Evolutionary conservation across 768 basidiomycete genomes (phyloP), one percentile per base, ranked within the genome.

Genomic region (Filobasidium floriforme): DNA sequence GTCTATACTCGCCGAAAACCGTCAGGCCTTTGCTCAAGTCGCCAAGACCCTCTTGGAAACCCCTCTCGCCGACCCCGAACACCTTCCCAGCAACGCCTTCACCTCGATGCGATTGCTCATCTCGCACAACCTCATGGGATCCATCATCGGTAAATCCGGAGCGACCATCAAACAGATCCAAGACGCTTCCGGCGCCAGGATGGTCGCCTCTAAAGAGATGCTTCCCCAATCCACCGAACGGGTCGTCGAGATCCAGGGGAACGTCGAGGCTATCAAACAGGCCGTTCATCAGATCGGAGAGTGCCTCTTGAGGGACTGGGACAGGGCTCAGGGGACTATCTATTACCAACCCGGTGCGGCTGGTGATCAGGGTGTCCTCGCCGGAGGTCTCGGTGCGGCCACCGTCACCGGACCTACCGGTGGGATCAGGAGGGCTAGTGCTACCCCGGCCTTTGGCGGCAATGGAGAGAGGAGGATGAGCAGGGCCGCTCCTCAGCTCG

Each of bases 81-180:
- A 86, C 69, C 82, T 89, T 24, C 85, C 87, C n/a, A 82, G 88
- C 61, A 82, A 84, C 65, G 76, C 79, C 41, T 81, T 71, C 80
- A 92, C 92, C 66, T 90, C 92, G 68, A 88, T 99, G 80, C 90
- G 92, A 68, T 91, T 99, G 71, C 84, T 99, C 75, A 92, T 99
- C 82, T 94, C 92, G 54, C 96, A 99, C 82, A 94, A 97, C 81
- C 84, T 99, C 71, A 99, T 99, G 96, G 96, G 96, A 62, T 92
- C 91, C 68, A 89, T 99, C 82, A 97, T 98, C 73, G 96, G 96
- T 72, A 88, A 93, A 70, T 88, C 82, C 62, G 96, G 96, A 72
- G 86, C 90, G 79, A 97, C 96, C 85, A 98, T 99, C 80, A 97
- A 98, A 82, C 89, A 92, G 75, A 98, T 99, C 77, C 96, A 99